Conservation (phyloP, 2,329 filamentous ascomycete genomes). For the Arthroderma sp. region DNA sequence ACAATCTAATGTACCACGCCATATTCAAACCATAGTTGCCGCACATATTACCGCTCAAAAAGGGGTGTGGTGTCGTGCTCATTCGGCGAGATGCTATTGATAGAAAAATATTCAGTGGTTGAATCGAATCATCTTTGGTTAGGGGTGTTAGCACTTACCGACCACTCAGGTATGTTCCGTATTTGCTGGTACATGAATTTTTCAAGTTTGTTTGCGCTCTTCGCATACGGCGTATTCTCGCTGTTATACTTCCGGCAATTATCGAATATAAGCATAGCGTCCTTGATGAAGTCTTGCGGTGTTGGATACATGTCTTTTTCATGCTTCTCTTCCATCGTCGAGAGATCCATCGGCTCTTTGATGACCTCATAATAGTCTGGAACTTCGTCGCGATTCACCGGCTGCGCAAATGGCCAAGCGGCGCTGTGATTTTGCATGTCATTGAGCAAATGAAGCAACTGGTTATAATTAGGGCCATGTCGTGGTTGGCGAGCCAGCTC, state of each 20-base stretch:
- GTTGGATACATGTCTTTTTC: conserved; percentile 84
- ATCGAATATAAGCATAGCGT: conserved; percentile 79
- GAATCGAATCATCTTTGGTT: too few species aligned
- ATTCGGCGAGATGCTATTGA: too few species aligned
- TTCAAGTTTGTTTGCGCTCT: conserved; percentile 82
- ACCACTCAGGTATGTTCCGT: conserved; percentile 87
- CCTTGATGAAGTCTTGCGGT: conserved; percentile 82
- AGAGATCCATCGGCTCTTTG: conserved; percentile 91
- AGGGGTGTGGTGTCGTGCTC: too few species aligned
- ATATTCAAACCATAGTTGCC: too few species aligned
- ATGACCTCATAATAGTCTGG: conserved; percentile 99
- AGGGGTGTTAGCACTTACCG: conserved; percentile 29
- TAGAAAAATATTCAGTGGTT: too few species aligned
- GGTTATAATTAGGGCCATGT: conserved; percentile 91
- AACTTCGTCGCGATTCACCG: conserved; percentile 90
- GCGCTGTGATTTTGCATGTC: conserved; percentile 88
- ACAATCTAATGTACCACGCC: too few species aligned
- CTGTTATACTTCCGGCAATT: conserved; percentile 97
- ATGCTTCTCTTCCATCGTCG: conserved; percentile 89
- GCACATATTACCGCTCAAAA: too few species aligned
- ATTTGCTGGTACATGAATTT: conserved; percentile 95
- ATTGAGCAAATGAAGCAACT: conserved; percentile 81
- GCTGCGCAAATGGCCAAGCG: conserved; percentile 87
- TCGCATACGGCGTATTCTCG: conserved; percentile 86
- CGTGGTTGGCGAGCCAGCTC: conserved; percentile 87